Evolutionary conservation across 2,329 filamentous ascomycete genomes (phyloP).

Genomic region (Arthrobotrys entomopaga): DNA sequence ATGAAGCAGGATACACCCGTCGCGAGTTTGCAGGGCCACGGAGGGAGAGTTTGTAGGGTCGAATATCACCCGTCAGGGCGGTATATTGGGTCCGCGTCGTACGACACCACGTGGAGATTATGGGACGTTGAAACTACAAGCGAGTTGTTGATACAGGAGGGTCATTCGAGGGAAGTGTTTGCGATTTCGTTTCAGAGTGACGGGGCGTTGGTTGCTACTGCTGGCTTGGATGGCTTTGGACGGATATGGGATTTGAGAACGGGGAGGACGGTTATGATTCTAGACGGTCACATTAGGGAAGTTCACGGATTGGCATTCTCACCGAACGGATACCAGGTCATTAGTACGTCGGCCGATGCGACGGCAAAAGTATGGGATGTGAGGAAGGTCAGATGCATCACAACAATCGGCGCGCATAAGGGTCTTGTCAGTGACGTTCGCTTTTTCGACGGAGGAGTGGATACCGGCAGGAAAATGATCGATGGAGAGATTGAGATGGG

Average conservation of each 20-base stretch:
- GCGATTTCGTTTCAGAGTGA: constrained; percentile 89
- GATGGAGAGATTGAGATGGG: constrained; percentile 80
- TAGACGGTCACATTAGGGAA: constrained; percentile 91
- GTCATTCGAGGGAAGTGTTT: constrained; percentile 93
- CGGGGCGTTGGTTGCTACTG: constrained; percentile 87
- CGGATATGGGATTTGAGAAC: constrained; percentile 94
- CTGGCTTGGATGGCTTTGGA: constrained; percentile 93
- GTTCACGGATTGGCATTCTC: constrained; percentile 95
- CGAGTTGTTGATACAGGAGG: constrained; percentile 89
- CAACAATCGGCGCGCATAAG: constrained; percentile 87
- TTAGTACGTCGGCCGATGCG: constrained; percentile 92
- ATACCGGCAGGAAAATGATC: constrained; percentile 48
- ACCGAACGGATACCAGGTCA: constrained; percentile 85
- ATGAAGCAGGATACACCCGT: constrained; percentile 85
- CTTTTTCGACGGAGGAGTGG: constrained; percentile 80
- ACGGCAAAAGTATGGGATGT: constrained; percentile 99
- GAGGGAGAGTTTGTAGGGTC: constrained; percentile 85
- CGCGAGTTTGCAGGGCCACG: constrained; percentile 82
- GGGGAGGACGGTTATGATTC: constrained; percentile 92
- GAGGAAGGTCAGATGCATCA: constrained; percentile 82
- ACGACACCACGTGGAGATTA: constrained; percentile 94
- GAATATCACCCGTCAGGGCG: constrained; percentile 93
- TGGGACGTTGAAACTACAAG: constrained; percentile 91
- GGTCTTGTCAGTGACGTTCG: constrained; percentile 91
- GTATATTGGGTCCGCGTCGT: constrained; percentile 91